Percentiles rank a stretch among this genome's conserved stretches.
Conservation (phyloP, 2,329 filamentous ascomycete genomes). For the Colletotrichum eremochloae region DNA sequence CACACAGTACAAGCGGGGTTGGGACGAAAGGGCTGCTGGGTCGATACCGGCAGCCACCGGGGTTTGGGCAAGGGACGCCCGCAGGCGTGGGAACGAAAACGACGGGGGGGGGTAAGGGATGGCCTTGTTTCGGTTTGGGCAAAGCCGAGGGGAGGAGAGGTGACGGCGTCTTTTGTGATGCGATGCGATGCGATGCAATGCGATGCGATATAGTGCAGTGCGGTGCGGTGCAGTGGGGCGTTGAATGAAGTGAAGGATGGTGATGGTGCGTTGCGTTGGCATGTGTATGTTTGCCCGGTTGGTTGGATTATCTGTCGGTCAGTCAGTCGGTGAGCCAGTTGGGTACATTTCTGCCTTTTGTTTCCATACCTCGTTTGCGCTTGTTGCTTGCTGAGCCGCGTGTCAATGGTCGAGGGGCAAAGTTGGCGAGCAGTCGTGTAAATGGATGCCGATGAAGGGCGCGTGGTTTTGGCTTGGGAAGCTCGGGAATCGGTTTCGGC, state of each 20-base stretch:
- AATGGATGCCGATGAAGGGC: neutral
- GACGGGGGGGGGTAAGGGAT: slow-evolving; percentile 30
- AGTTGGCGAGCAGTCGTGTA: neutral
- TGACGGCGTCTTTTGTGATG: neutral
- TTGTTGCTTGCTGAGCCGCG: neutral
- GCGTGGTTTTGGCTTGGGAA: neutral
- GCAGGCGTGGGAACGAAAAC: slow-evolving; percentile 30
- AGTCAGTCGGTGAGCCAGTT: neutral
- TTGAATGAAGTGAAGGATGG: no score
- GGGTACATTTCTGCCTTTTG: neutral
- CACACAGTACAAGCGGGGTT: slow-evolving; percentile 36
- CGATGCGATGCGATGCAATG: neutral
- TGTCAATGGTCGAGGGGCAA: neutral
- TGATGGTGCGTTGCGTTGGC: neutral
- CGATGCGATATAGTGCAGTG: neutral
- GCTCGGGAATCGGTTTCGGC: neutral
- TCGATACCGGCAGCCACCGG: slow-evolving; percentile 24
- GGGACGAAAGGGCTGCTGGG: slow-evolving; percentile 36
- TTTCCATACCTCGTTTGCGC: neutral
- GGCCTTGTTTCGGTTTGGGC: slow-evolving; percentile 31
- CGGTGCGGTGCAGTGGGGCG: no score
- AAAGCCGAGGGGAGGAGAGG: neutral
- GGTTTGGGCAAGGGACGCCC: slow-evolving; percentile 35
- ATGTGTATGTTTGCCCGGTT: neutral
- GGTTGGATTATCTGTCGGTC: neutral